phyloP scores from a whole-genome alignment of 768 basidiomycete genomes.

The Mycena galopus region DNA sequence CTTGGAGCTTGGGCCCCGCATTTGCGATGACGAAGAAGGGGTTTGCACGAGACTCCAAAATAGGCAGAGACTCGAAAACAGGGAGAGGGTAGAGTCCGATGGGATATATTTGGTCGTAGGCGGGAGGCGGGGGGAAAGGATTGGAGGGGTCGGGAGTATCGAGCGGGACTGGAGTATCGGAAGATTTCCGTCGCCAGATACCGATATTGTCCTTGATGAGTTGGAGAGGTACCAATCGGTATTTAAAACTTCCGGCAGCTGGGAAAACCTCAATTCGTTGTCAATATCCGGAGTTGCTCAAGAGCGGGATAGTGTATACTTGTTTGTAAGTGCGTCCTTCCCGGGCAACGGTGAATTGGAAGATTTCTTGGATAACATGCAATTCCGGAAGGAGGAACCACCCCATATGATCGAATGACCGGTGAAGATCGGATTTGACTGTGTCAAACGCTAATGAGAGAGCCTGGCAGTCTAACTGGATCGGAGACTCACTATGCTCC shows the following conservation, averaged over 20 bases:
- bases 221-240: constrained; percentile 21
- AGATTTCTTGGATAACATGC: background rate
- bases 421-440: constrained; percentile 18
- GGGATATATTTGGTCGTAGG: constrained; percentile 20
- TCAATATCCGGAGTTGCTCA: background rate
- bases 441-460: background rate
- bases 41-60: constrained; percentile 17
- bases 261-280: constrained; percentile 17
- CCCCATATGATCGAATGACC: constrained; percentile 17
- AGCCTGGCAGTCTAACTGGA: background rate
- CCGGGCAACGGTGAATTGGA: background rate
- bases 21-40: constrained; percentile 24
- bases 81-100: constrained; percentile 5
- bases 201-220: constrained; percentile 17
- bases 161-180: background rate
- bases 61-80: constrained; percentile 11
- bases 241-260: constrained; percentile 1
- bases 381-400: constrained; percentile 15
- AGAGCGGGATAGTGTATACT: background rate
- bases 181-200: constrained; percentile 15
- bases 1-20: constrained; percentile 18
- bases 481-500: constrained; percentile 8
- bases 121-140: constrained; percentile 9
- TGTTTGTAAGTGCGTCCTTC: constrained; percentile 21
- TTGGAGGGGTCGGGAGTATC: constrained; percentile 3